Base-by-base conservation (phyloP, 495 filamentous ascomycete genomes). In the Xylaria intraflava region DNA sequence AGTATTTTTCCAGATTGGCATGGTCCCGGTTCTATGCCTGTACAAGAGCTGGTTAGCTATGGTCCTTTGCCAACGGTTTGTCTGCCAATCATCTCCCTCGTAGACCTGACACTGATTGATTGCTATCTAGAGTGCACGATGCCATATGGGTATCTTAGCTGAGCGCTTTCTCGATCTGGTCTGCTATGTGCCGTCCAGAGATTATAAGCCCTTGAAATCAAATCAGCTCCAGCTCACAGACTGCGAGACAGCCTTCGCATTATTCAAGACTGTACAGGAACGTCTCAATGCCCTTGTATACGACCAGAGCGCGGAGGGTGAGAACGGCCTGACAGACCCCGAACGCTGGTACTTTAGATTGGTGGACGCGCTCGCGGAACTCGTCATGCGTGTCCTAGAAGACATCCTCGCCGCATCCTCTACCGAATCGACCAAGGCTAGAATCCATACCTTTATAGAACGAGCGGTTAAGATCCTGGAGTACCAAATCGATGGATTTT, bases 11-110 rank as follows among this genome's bases (percentile, higher is more conserved):
- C 72, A 7, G 70, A 72, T 23, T 69, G 73, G 39, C 69, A 73
- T 39, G 65, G 62, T n/a, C 52, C 49, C 4, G 46, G 64, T 9
- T 62, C 66, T 0, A 42, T 60, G 4, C 55, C 66, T 4, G 65
- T 77, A 17, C 67, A 73, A 36, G 65, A 73, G 17, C 67, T 73
- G 17, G 57, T 72, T 26, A 60, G 67, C 40, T 65, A 70, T 20
- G 71, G 69, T 10, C 76, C 76, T 1, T 68, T 65, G 6, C 76
- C 72, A 31, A 74, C 77, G 51, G 74, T 79, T 61, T 43, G 70
- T 64, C 1, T 3, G 19, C 33, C 40, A 17, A 8, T 24, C 16
- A 20, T 53, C 30, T 14, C 11, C 14, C 30, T 43, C 3, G 8
- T 8, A 17, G 6, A 31, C 5, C 20, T 43, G 27, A 58, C 53